These are phyloP conservation scores for Alternaria sp. DNA, from an alignment of 2,329 filamentous ascomycete genomes.

Conservation along the genomic window DNA sequence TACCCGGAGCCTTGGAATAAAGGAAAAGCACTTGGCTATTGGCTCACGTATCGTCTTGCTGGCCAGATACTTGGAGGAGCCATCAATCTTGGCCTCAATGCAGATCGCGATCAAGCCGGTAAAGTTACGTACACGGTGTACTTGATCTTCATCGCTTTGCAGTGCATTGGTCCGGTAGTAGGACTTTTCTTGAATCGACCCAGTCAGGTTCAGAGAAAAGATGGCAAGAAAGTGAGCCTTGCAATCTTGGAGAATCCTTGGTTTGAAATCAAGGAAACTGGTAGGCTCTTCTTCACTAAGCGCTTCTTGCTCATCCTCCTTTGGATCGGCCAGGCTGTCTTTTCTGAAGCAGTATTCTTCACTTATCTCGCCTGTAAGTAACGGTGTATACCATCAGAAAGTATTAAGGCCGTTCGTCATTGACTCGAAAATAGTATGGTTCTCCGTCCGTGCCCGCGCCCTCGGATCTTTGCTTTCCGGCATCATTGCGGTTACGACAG, in stretches of 20 bases:
- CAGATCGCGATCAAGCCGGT: conserved; percentile 64
- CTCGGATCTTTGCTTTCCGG: conserved; percentile 76
- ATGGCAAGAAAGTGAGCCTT: conserved; percentile 69
- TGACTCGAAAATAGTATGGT: conserved; percentile 62
- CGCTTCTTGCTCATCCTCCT: conserved; percentile 71
- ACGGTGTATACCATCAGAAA: neutral
- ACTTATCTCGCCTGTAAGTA: neutral
- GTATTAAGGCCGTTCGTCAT: neutral
- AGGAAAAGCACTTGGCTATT: conserved; percentile 65
- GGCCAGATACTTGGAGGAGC: conserved; percentile 77
- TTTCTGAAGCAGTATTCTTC: conserved; percentile 38
- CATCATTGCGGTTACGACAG: conserved; percentile 69
- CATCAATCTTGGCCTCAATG: conserved; percentile 74
- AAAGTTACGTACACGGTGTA: conserved; percentile 75
- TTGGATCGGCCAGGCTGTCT: conserved; percentile 75
- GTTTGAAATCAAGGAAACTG: conserved; percentile 67
- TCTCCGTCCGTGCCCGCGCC: conserved; percentile 72
- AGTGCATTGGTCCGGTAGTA: conserved; percentile 70
- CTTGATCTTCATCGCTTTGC: conserved; percentile 74
- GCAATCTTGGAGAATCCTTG: conserved; percentile 64
- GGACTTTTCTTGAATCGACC: conserved; percentile 70
- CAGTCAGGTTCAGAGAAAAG: conserved; percentile 68
- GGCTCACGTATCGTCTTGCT: conserved; percentile 68
- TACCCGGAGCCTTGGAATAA: conserved; percentile 71
- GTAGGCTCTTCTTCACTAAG: conserved; percentile 66